Evolutionary conservation across 139 green algal species (phyloP).

Genomic region (Closterium sp.): DNA sequence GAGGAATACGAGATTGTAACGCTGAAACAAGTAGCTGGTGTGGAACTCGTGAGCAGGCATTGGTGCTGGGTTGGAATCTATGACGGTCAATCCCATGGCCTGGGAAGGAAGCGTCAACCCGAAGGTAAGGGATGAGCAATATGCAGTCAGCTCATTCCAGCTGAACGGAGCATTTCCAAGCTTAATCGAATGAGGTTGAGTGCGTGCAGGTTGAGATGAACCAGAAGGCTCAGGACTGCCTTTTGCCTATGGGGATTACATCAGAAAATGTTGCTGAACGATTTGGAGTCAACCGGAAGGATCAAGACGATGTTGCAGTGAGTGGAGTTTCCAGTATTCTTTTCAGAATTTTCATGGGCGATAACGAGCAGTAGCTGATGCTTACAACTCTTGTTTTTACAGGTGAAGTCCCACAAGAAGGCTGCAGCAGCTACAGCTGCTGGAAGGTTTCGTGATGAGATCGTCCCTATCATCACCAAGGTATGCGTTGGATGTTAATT

Average conservation of each 20-base stretch:
- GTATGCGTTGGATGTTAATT: constrained; percentile 13
- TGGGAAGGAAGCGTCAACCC: constrained; percentile 96
- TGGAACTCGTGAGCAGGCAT: constrained; percentile 63
- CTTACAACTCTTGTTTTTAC: neutral
- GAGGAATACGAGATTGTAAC: neutral
- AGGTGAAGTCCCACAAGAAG: constrained; percentile 72
- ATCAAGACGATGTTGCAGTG: constrained; percentile 75
- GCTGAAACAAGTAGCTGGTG: neutral
- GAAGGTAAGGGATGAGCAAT: constrained; percentile 61
- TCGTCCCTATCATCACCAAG: constrained; percentile 92
- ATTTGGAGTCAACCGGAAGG: constrained; percentile 72
- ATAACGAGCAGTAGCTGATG: neutral
- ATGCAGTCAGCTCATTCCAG: neutral
- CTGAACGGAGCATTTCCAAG: neutral
- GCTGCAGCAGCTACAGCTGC: constrained; percentile 74
- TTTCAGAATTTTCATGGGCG: neutral
- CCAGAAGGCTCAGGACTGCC: constrained; percentile 78
- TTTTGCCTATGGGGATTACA: constrained; percentile 98
- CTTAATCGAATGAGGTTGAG: neutral
- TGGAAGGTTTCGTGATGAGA: constrained; percentile 91
- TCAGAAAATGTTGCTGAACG: constrained; percentile 95
- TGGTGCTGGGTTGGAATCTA: constrained; percentile 88
- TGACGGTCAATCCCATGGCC: constrained; percentile 93
- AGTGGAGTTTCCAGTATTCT: constrained; percentile 5
- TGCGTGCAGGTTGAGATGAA: constrained; percentile 54